Conservation (phyloP, 2,329 filamentous ascomycete genomes). For the Coniella vitis region DNA sequence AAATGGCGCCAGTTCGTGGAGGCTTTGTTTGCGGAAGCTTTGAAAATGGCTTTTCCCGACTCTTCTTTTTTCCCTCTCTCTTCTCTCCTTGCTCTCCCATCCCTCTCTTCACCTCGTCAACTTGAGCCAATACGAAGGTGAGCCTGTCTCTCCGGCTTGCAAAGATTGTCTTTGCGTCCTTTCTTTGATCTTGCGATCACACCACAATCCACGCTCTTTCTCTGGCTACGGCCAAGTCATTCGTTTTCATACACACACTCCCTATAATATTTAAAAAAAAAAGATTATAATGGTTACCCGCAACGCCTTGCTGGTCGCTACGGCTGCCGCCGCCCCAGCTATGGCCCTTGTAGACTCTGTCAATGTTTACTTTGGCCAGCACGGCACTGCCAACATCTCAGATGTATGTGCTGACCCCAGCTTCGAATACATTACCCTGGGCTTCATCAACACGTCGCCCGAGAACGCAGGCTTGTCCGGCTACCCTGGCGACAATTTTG, state of each 20-base stretch:
- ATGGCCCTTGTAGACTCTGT: slow-evolving; percentile 11
- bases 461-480: slow-evolving; percentile 27
- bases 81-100: slow-evolving; percentile 3
- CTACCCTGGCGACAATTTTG: slow-evolving; percentile 34
- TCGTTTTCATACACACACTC: slow-evolving; percentile 8
- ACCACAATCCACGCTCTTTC: slow-evolving; percentile 18
- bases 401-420: slow-evolving; percentile 26
- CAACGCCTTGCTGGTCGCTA: slow-evolving; percentile 4
- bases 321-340: slow-evolving; percentile 19
- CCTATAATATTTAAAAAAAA: no score
- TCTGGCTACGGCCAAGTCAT: slow-evolving; percentile 16
- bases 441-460: slow-evolving; percentile 33
- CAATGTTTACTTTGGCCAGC: slow-evolving; percentile 24
- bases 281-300: slow-evolving; percentile 17
- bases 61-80: neutral
- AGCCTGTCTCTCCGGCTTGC: slow-evolving; percentile 20
- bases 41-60: neutral
- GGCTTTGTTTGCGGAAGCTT: slow-evolving; percentile 7
- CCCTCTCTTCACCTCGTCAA: slow-evolving; percentile 20
- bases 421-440: slow-evolving; percentile 34
- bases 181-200: slow-evolving; percentile 23
- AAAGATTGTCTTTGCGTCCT: slow-evolving; percentile 28
- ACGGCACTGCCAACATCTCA: slow-evolving; percentile 20
- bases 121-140: slow-evolving; percentile 20
- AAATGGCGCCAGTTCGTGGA: neutral